Evolutionary conservation across 768 basidiomycete species (phyloP), one percentile per base, ranked within the genome.

Genomic region (Lactarius hengduanensis): DNA sequence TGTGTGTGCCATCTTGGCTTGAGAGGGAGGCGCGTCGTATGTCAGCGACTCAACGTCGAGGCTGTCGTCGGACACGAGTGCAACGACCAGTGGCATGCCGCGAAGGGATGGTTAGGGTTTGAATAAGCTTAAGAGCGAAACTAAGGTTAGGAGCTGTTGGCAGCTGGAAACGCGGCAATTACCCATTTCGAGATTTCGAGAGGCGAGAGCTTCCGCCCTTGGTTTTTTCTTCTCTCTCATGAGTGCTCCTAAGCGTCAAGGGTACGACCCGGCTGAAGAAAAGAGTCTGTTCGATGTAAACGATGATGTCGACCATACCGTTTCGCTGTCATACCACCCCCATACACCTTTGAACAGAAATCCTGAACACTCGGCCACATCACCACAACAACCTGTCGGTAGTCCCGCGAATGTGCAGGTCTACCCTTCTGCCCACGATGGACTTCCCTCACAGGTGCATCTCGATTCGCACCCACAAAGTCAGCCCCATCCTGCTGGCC

Each of bases 281-380:
- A 68, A 57, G 28, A 57, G 4, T 40, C 43, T 57, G 11, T 34
- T 50, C 13, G 58, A 66, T 26, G 50, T 11, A 26, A 53, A 64
- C 40, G 62, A 69, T 30, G 67, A 64, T 28, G 11, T 60, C 20
- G 67, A 70, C 55, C 57, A 55, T 36, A 61, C 30, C 20, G 30
- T 45, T 8, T 61, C 64, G 4, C 57, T 70, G 0, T 69, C 70
- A 18, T 66, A 69, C 55, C 32, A 55, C 10, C 62, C 67, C 16
- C 54, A 5, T 30, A 36, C 47, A 6, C 70, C 70, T 22, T 22
- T 70, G 61, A 70, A 45, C 41, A 28, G 7, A 18, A 34, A 26
- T 10, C 15, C 22, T 4, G 63, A 56, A n/a, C 66, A 60, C 8
- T 57, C 62, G 10, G 28, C 26, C 18, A 68, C 62, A 8, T 67